phyloP scores from a whole-genome alignment of 2,329 filamentous ascomycete species.

The Dothideomycetidae sp. region DNA sequence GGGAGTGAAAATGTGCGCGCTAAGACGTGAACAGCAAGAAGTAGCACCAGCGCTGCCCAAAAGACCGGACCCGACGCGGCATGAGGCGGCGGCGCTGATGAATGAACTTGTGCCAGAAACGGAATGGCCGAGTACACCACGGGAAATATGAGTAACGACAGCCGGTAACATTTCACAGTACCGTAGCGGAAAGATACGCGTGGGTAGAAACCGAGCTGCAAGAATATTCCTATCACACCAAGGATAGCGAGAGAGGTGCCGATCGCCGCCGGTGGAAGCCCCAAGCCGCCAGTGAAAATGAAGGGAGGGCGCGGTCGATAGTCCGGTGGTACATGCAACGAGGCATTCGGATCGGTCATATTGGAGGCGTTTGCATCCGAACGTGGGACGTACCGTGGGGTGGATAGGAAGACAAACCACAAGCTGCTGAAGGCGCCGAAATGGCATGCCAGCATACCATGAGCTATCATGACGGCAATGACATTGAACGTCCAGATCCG shows the following conservation, averaged over 20 bases:
- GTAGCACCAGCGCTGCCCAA: slow-evolving; percentile 29
- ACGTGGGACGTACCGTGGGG: slow-evolving; percentile 24
- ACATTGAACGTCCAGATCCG: slow-evolving; percentile 35
- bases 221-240: slow-evolving; percentile 31
- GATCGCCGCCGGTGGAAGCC: slow-evolving; percentile 33
- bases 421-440: slow-evolving; percentile 36
- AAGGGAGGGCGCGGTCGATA: slow-evolving; percentile 27
- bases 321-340: slow-evolving; percentile 25
- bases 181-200: slow-evolving; percentile 28
- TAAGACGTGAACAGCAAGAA: slow-evolving; percentile 31
- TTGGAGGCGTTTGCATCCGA: slow-evolving; percentile 10
- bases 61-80: slow-evolving; percentile 28
- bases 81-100: slow-evolving; percentile 24
- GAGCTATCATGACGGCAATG: slow-evolving; percentile 29
- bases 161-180: slow-evolving; percentile 27
- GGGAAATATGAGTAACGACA: slow-evolving; percentile 31
- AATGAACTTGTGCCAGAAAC: slow-evolving; percentile 30
- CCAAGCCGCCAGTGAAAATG: slow-evolving; percentile 36
- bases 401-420: slow-evolving; percentile 37
- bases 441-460: slow-evolving; percentile 33
- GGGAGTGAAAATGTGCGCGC: slow-evolving; percentile 41
- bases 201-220: slow-evolving; percentile 35
- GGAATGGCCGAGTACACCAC: slow-evolving; percentile 31
- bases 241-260: slow-evolving; percentile 35
- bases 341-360: slow-evolving; percentile 19